phyloP scores from a whole-genome alignment of 2,329 filamentous ascomycete species.

The Fonsecaea nubica region DNA sequence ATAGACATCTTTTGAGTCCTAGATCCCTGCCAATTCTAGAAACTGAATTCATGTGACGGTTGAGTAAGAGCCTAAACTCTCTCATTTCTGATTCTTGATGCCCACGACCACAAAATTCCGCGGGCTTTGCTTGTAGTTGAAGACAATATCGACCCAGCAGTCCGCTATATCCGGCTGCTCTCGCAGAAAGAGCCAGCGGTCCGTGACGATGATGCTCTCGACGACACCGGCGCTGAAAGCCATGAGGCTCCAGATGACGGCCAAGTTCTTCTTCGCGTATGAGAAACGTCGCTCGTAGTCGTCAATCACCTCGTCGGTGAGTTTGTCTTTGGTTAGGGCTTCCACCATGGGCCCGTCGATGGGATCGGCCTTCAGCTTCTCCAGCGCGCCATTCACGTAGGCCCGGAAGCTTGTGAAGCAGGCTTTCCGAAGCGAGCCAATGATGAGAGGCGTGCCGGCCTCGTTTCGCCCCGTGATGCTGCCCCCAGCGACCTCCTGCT shows the following conservation, averaged over 20 bases:
- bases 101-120: conserved; percentile 93
- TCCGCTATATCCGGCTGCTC: conserved; percentile 77
- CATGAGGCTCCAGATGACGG: conserved; percentile 92
- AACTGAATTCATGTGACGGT: neutral
- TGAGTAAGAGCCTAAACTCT: neutral
- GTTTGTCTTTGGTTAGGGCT: conserved; percentile 65
- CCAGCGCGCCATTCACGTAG: conserved; percentile 81
- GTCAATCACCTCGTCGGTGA: conserved; percentile 78
- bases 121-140: conserved; percentile 85
- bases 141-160: conserved; percentile 92
- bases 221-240: conserved; percentile 89
- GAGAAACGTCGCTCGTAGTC: conserved; percentile 71
- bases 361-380: conserved; percentile 69
- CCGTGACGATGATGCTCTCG: conserved; percentile 87
- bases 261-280: conserved; percentile 77
- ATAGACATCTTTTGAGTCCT: neutral
- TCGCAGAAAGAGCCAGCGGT: conserved; percentile 84
- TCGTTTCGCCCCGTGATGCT: conserved; percentile 38
- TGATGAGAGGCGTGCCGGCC: conserved; percentile 76
- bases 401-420: conserved; percentile 76
- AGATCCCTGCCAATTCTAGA: neutral
- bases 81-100: conserved; percentile 66
- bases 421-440: conserved; percentile 80
- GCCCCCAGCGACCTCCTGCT: conserved; percentile 37
- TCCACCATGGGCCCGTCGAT: conserved; percentile 66